phyloP scores from a whole-genome alignment of 2,329 filamentous ascomycete genomes.

The Hypoxylon sp. region DNA sequence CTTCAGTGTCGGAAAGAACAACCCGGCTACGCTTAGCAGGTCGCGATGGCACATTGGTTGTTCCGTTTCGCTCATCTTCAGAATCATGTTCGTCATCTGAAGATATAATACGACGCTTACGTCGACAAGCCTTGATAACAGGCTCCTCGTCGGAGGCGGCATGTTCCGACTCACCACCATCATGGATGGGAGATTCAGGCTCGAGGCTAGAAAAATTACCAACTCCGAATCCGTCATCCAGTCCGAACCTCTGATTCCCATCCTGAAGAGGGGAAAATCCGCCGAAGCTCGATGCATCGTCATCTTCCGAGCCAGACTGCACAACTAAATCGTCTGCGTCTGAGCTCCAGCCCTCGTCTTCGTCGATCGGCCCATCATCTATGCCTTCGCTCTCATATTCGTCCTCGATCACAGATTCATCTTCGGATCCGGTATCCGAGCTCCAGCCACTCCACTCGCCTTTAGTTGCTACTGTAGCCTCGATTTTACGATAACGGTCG shows the following conservation, averaged over 20 bases:
- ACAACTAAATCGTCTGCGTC: slow-evolving; percentile 45
- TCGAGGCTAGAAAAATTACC: slow-evolving; percentile 46
- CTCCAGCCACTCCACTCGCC: slow-evolving; percentile 23
- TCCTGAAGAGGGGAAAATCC: slow-evolving; percentile 49
- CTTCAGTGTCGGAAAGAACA: slow-evolving; percentile 46
- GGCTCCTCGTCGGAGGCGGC: slow-evolving; percentile 40
- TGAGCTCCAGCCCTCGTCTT: slow-evolving; percentile 16
- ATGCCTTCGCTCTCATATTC: slow-evolving; percentile 50
- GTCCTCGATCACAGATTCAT: slow-evolving; percentile 40
- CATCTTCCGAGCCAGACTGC: slow-evolving; percentile 35
- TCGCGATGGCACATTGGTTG: slow-evolving; percentile 23
- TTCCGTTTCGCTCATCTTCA: slow-evolving; percentile 28
- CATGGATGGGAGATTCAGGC: slow-evolving; percentile 38
- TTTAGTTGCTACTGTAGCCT: slow-evolving; percentile 5
- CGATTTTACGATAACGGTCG: slow-evolving; percentile 30
- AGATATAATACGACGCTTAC: slow-evolving; percentile 49
- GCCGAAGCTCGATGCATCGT: slow-evolving; percentile 41
- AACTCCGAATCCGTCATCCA: slow-evolving; percentile 19
- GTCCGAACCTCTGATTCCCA: slow-evolving; percentile 30
- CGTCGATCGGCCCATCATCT: slow-evolving; percentile 46
- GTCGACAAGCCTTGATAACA: slow-evolving; percentile 17
- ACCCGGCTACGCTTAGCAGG: slow-evolving; percentile 41
- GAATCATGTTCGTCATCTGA: slow-evolving; percentile 48
- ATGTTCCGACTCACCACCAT: slow-evolving; percentile 27
- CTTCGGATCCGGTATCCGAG: slow-evolving; percentile 17